Evolutionary conservation across 2,329 filamentous ascomycete genomes (phyloP).

Genomic region (Aspergillus intermedius): DNA sequence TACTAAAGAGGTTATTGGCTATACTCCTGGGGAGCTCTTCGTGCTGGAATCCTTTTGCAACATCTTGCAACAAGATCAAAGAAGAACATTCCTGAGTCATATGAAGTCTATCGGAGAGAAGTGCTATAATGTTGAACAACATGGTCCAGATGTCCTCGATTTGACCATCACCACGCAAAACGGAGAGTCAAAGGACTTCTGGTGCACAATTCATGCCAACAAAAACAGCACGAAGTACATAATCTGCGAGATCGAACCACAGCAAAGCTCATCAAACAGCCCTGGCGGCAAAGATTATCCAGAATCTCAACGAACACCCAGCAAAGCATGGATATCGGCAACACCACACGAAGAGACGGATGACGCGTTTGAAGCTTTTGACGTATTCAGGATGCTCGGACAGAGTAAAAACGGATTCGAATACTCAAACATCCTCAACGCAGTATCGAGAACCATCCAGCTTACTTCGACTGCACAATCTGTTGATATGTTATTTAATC

Average conservation of each 20-base stretch:
- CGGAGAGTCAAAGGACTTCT: constrained; percentile 57
- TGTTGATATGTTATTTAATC: constrained; percentile 67
- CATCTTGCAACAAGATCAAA: constrained; percentile 73
- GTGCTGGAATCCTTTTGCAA: constrained; percentile 66
- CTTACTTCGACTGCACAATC: constrained; percentile 66
- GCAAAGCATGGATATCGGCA: background rate
- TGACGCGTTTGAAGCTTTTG: background rate
- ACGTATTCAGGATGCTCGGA: background rate
- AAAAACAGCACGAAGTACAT: constrained; percentile 60
- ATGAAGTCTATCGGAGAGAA: constrained; percentile 78
- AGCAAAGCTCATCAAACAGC: background rate
- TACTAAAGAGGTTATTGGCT: constrained; percentile 64
- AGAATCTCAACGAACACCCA: background rate
- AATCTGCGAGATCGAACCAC: constrained; percentile 80
- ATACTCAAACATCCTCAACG: constrained; percentile 68
- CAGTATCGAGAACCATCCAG: constrained; percentile 82
- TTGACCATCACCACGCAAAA: constrained; percentile 58
- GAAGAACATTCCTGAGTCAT: constrained; percentile 72
- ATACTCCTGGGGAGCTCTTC: constrained; percentile 68
- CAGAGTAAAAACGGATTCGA: constrained; percentile 1
- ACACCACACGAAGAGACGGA: background rate
- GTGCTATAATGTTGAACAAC: constrained; percentile 62
- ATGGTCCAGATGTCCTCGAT: constrained; percentile 78
- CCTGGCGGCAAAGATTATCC: background rate
- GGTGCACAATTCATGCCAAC: constrained; percentile 80